These are phyloP conservation scores for Picea glauca DNA, from an alignment of 75 land plant genomes.

Conservation along the genomic window DNA sequence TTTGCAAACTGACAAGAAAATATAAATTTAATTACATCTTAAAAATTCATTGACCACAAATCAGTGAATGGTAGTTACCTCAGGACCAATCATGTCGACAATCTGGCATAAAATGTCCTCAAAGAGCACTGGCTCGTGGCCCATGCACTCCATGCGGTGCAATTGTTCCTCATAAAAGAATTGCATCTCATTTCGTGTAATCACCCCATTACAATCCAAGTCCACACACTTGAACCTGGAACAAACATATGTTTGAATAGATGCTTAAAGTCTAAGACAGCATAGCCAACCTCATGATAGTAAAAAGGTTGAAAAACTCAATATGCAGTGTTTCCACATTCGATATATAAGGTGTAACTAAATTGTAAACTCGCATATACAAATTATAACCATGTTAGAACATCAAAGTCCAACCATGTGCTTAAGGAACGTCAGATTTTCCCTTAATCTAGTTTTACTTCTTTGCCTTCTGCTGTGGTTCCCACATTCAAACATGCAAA, in stretches of 20 bases:
- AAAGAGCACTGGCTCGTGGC: conserved; percentile 47
- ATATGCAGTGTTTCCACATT: too few relatives aligned
- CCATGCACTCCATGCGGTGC: conserved; percentile 59
- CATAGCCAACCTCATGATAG: too few relatives aligned
- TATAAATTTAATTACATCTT: background rate
- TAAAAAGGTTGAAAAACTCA: too few relatives aligned
- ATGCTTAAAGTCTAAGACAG: background rate
- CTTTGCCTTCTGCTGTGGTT: too few relatives aligned
- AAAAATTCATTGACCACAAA: background rate
- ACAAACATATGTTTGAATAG: background rate
- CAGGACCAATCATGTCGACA: conserved; percentile 45
- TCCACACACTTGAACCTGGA: conserved; percentile 52
- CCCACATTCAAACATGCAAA: too few relatives aligned
- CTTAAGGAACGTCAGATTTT: too few relatives aligned
- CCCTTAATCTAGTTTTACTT: too few relatives aligned
- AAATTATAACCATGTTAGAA: too few relatives aligned
- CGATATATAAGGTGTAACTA: too few relatives aligned
- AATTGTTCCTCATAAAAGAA: conserved; percentile 51
- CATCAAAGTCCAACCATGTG: too few relatives aligned
- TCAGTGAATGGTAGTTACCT: conserved; percentile 15
- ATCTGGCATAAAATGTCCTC: conserved; percentile 53
- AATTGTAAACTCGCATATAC: too few relatives aligned
- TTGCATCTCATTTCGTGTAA: conserved; percentile 49
- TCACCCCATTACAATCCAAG: conserved; percentile 39
- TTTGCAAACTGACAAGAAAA: background rate